These are phyloP conservation scores for Groenewaldozyma sp. DNA, from an alignment of 1,139 yeast genomes.

Conservation along the genomic window DNA sequence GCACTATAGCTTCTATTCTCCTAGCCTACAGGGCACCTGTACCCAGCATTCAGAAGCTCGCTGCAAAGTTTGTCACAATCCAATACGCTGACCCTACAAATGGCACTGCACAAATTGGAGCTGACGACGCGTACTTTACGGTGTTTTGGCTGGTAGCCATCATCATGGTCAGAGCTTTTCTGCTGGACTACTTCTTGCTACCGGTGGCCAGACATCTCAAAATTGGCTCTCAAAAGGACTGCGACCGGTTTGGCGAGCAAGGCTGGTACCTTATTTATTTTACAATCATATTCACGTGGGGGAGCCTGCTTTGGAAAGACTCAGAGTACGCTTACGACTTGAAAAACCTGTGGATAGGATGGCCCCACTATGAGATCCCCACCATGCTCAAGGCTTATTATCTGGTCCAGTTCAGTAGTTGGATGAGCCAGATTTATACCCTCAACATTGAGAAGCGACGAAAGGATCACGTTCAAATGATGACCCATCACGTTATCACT, in stretches of 20 bases:
- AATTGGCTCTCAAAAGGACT: conserved; percentile 42
- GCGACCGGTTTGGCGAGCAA: conserved; percentile 74
- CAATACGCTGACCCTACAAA: conserved; percentile 19
- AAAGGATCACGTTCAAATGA: conserved; percentile 81
- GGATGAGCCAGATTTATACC: conserved; percentile 75
- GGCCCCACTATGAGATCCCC: conserved; percentile 56
- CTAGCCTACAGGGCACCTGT: conserved; percentile 17
- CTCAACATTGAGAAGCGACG: conserved; percentile 69
- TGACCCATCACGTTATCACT: conserved; percentile 80
- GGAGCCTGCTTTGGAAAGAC: conserved; percentile 46
- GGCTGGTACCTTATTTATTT: conserved; percentile 72
- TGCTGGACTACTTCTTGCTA: conserved; percentile 49
- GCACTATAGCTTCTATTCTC: conserved; percentile 11
- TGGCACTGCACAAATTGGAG: conserved; percentile 20
- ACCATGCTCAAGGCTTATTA: conserved; percentile 58
- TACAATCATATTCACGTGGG: conserved; percentile 45
- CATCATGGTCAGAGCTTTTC: conserved; percentile 49
- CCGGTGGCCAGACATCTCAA: conserved; percentile 46
- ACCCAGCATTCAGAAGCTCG: conserved; percentile 16
- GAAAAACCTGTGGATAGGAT: conserved; percentile 53
- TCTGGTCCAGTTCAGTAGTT: conserved; percentile 59
- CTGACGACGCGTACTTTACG: conserved; percentile 45
- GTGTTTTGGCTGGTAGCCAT: conserved; percentile 47
- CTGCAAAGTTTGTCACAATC: conserved; percentile 18
- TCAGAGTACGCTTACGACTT: conserved; percentile 55